Percentiles rank a stretch among this genome's conserved stretches.
phyloP scores from a whole-genome alignment of 305 asterid species.

The Fraxinus platypoda region DNA sequence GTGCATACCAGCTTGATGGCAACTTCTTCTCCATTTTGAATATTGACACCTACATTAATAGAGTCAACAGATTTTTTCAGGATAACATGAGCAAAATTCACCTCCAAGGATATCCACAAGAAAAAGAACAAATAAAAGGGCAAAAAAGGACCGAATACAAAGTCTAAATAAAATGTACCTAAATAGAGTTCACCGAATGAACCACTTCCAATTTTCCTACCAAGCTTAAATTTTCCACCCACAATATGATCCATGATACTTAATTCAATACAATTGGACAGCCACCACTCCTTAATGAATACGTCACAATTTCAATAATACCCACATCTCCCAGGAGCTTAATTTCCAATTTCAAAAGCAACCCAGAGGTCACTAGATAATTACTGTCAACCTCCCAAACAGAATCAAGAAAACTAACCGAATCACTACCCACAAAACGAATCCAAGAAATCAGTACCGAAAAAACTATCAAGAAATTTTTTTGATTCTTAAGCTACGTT shows the following conservation, averaged over 20 bases:
- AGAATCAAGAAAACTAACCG: not conserved
- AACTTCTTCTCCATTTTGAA: slow-evolving; percentile 38
- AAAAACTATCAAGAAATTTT: not conserved
- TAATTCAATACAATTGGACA: not conserved
- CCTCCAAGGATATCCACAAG: not conserved
- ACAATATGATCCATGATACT: slow-evolving; percentile 6
- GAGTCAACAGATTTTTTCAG: not conserved
- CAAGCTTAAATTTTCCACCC: slow-evolving; percentile 37
- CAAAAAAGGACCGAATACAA: not conserved
- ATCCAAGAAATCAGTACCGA: not conserved
- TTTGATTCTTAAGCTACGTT: not conserved
- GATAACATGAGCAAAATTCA: not conserved
- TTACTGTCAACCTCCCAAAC: not conserved
- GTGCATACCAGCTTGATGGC: slow-evolving; percentile 48
- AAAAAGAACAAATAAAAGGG: not conserved
- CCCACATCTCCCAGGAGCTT: not conserved
- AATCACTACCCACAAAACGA: not conserved
- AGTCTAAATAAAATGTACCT: slow-evolving; percentile 14
- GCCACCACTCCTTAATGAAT: not conserved
- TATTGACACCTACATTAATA: slow-evolving; percentile 30
- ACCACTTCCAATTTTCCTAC: slow-evolving; percentile 40
- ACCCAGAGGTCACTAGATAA: not conserved
- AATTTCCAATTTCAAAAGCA: not conserved
- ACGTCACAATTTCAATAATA: not conserved
- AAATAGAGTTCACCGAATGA: slow-evolving; percentile 38